Conservation (phyloP, 768 basidiomycete genomes). For the Cyathus striatus region DNA sequence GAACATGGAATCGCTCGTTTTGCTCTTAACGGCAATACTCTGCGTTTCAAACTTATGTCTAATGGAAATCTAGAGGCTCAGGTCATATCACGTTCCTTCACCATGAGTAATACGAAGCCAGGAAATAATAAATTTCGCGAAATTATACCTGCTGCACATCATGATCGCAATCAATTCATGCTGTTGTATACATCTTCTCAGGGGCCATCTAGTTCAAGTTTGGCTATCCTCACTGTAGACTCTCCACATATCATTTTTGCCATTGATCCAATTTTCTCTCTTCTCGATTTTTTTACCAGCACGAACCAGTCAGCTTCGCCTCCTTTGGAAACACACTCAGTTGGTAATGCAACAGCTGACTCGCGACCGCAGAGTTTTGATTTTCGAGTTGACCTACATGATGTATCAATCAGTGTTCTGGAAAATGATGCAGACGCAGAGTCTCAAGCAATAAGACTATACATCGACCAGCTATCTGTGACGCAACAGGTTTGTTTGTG, state of each 20-base stretch:
- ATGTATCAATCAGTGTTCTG: constrained; percentile 83
- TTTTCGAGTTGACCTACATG: constrained; percentile 85
- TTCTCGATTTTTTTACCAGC: constrained; percentile 80
- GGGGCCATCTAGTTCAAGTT: constrained; percentile 45
- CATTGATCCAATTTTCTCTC: constrained; percentile 82
- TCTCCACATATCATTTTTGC: constrained; percentile 92
- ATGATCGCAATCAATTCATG: constrained; percentile 91
- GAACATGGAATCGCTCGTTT: constrained; percentile 83
- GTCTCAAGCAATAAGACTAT: constrained; percentile 82
- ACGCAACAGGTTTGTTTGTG: constrained; percentile 73
- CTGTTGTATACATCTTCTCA: constrained; percentile 79
- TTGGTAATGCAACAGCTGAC: no score
- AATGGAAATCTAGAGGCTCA: constrained; percentile 87
- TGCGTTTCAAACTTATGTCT: constrained; percentile 77
- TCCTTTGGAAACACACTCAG: no score
- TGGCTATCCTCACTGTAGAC: constrained; percentile 86
- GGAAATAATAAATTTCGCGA: constrained; percentile 86
- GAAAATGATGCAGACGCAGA: constrained; percentile 76
- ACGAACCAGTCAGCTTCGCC: constrained; percentile 31
- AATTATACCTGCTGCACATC: constrained; percentile 88
- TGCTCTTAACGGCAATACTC: constrained; percentile 70
- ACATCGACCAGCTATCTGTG: constrained; percentile 79
- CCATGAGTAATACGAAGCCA: constrained; percentile 82
- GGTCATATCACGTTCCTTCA: constrained; percentile 84
- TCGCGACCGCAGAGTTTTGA: constrained; percentile 23